A percentile compares a stretch with the other conserved stretches of the same genome.
phyloP scores from a whole-genome alignment of 2,329 filamentous ascomycete species.

The Sporothrix dimorphospora region DNA sequence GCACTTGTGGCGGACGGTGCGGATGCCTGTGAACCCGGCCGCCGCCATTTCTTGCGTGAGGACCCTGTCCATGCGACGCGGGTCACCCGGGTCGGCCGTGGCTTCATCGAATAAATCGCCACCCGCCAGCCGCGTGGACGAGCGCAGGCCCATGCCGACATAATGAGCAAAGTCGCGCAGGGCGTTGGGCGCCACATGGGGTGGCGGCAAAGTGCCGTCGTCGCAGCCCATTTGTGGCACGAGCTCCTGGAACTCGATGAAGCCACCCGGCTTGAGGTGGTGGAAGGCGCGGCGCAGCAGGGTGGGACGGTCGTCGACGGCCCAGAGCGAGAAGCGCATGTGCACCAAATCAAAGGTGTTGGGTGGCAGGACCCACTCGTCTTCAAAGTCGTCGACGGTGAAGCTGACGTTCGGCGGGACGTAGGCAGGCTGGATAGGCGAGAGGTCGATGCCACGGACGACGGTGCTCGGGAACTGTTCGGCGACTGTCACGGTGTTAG shows the following conservation, averaged over 20 bases:
- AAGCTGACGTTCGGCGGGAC: conserved; percentile 57
- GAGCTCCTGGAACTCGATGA: conserved; percentile 55
- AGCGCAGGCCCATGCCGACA: conserved; percentile 39
- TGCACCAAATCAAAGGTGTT: conserved; percentile 55
- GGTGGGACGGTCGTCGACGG: conserved; percentile 47
- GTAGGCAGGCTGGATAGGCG: conserved; percentile 56
- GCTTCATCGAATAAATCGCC: conserved; percentile 21
- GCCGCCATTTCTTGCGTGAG: conserved; percentile 39
- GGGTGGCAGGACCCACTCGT: conserved; percentile 53
- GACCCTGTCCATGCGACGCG: neutral
- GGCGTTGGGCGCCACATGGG: conserved; percentile 45
- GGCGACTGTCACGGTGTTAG: conserved; percentile 44
- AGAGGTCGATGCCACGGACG: conserved; percentile 55
- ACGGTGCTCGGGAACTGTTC: conserved; percentile 50
- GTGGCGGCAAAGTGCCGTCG: conserved; percentile 46
- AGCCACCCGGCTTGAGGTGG: conserved; percentile 57
- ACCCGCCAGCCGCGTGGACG: conserved; percentile 37
- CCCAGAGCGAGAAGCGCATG: conserved; percentile 51
- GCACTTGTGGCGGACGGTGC: conserved; percentile 45
- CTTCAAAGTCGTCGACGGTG: conserved; percentile 57
- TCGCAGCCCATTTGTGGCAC: conserved; percentile 48
- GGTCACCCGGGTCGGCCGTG: neutral
- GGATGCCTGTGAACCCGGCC: conserved; percentile 49
- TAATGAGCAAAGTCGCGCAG: conserved; percentile 51
- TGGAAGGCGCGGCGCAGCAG: conserved; percentile 49